Evolutionary conservation across 805 yeast genomes (phyloP).

Genomic region (Candida michaelii): DNA sequence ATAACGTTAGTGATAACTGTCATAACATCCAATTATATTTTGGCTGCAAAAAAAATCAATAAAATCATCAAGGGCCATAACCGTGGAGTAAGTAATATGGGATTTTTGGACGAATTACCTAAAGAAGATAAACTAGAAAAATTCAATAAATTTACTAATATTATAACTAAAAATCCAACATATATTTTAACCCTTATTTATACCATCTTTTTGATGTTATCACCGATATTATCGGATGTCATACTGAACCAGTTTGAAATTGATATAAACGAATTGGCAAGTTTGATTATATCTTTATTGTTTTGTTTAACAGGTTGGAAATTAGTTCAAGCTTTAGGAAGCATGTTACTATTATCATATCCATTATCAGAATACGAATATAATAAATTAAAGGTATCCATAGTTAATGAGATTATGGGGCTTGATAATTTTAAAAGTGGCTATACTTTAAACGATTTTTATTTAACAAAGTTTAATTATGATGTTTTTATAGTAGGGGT

Average conservation of each 20-base stretch:
- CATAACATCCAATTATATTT: slow-evolving; percentile 34
- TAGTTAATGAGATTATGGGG: slow-evolving; percentile 45
- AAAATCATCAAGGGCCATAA: slow-evolving; percentile 30
- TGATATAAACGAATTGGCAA: slow-evolving; percentile 46
- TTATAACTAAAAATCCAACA: slow-evolving; percentile 39
- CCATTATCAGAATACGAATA: slow-evolving; percentile 46
- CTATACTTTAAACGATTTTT: slow-evolving; percentile 49
- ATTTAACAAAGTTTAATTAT: slow-evolving; percentile 63
- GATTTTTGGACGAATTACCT: slow-evolving; percentile 11
- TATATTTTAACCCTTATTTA: slow-evolving; percentile 47
- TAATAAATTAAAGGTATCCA: slow-evolving; percentile 33
- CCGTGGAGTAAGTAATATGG: slow-evolving; percentile 15
- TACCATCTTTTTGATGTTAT: slow-evolving; percentile 37
- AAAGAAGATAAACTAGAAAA: slow-evolving; percentile 10
- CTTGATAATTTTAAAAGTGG: slow-evolving; percentile 53
- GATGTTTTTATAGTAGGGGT: slow-evolving; percentile 58
- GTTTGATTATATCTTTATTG: slow-evolving; percentile 44
- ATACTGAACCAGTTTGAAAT: slow-evolving; percentile 27
- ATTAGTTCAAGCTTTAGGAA: slow-evolving; percentile 51
- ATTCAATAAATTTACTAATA: slow-evolving; percentile 13
- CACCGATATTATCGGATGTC: slow-evolving; percentile 39
- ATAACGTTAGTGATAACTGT: slow-evolving; percentile 27
- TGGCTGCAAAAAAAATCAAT: slow-evolving; percentile 33
- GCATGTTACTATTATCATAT: slow-evolving; percentile 51
- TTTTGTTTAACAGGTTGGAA: slow-evolving; percentile 52